Conservation (phyloP, 768 basidiomycete genomes). For the Tulasnella sp. region DNA sequence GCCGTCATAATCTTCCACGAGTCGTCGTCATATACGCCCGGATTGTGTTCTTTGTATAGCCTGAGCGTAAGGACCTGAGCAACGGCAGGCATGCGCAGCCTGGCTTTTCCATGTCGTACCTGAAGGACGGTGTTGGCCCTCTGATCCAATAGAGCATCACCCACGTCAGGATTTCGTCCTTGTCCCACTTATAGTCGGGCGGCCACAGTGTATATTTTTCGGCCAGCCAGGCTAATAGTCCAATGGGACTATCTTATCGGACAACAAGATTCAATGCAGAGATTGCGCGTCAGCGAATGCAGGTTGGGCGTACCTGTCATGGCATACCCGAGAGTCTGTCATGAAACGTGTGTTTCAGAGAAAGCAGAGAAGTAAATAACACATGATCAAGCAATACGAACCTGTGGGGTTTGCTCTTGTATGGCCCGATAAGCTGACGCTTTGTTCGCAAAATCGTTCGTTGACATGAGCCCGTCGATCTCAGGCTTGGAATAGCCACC, state of each 20-base stretch:
- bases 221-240: not conserved
- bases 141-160: not conserved
- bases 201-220: not conserved
- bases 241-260: not conserved
- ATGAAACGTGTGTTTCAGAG: no score
- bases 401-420: not conserved
- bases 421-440: not conserved
- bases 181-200: not conserved
- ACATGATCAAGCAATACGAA: not conserved
- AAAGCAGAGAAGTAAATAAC: not conserved
- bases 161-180: not conserved
- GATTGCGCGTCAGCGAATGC: not conserved
- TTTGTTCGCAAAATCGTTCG: not conserved
- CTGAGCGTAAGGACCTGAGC: no score
- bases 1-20: not conserved
- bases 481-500: not conserved
- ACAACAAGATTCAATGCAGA: not conserved
- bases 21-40: not conserved
- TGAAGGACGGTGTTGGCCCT: not conserved
- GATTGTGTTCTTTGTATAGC: not conserved
- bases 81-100: no score
- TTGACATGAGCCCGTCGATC: not conserved
- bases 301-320: not conserved
- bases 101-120: not conserved
- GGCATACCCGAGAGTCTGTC: not conserved